Evolutionary conservation across 257 asterid genomes (phyloP).

Genomic region (Scutellaria barbata): DNA sequence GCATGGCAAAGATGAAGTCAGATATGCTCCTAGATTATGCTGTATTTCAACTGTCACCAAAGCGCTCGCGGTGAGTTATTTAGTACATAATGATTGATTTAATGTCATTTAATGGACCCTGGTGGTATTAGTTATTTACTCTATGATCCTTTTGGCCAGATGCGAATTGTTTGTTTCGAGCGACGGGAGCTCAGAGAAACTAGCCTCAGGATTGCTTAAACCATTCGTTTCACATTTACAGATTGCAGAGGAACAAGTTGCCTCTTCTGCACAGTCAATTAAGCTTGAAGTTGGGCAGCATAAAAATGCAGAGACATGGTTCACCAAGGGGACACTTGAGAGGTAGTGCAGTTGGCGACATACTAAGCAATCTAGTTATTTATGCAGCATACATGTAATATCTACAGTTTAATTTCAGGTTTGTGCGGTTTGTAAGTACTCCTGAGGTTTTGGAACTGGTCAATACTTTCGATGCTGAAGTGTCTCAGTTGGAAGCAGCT

Average conservation of each 20-base stretch:
- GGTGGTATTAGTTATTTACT: conserved; percentile 30
- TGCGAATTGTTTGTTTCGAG: conserved; percentile 85
- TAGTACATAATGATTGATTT: conserved; percentile 17
- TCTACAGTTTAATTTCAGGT: conserved; percentile 51
- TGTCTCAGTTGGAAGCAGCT: conserved; percentile 92
- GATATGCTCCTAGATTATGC: conserved; percentile 80
- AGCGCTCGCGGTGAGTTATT: conserved; percentile 64
- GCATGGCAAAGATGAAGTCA: conserved; percentile 61
- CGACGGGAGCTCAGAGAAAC: conserved; percentile 77
- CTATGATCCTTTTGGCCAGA: conserved; percentile 53
- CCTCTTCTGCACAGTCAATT: conserved; percentile 62
- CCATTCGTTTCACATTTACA: conserved; percentile 83
- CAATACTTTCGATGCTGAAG: conserved; percentile 76
- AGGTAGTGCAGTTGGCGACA: conserved; percentile 53
- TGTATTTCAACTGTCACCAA: conserved; percentile 81
- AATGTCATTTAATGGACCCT: conserved; percentile 16
- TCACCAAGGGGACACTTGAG: conserved; percentile 92
- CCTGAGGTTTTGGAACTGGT: conserved; percentile 88
- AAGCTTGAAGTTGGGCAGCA: conserved; percentile 74
- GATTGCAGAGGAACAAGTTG: conserved; percentile 77
- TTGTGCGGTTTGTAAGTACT: conserved; percentile 90
- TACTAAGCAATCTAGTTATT: conserved; percentile 18
- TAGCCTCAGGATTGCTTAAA: conserved; percentile 94
- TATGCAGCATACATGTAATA: conserved; percentile 5
- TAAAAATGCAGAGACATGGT: conserved; percentile 68